A percentile compares a stretch with the other conserved stretches of the same genome.
Conservation (phyloP, 176 grass and related monocot species). For the Aegilops bicornis region DNA sequence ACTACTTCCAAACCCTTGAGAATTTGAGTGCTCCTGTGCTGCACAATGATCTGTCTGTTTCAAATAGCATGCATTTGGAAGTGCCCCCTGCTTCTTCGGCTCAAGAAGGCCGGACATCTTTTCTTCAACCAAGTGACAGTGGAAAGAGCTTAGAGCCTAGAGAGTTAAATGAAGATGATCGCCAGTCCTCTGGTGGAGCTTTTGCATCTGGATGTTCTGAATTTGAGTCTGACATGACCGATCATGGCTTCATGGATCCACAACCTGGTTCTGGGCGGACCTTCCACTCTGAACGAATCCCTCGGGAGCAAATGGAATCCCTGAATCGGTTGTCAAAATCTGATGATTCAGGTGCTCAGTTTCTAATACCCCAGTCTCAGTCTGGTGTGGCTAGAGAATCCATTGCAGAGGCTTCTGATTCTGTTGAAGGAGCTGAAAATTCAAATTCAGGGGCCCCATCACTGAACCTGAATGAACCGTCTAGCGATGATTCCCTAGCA, state of each 20-base stretch:
- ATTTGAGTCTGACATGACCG: slow-evolving; percentile 58
- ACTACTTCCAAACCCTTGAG: slow-evolving; percentile 54
- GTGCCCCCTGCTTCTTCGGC: slow-evolving; percentile 20
- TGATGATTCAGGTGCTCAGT: slow-evolving; percentile 56
- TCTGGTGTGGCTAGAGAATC: slow-evolving; percentile 53
- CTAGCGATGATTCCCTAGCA: slow-evolving; percentile 47
- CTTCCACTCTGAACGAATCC: slow-evolving; percentile 73
- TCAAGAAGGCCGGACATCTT: slow-evolving; percentile 58
- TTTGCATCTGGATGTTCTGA: slow-evolving; percentile 79
- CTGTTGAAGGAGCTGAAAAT: slow-evolving; percentile 52
- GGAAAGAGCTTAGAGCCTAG: slow-evolving; percentile 48
- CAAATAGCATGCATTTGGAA: slow-evolving; percentile 40
- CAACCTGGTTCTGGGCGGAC: slow-evolving; percentile 49
- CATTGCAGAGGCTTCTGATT: slow-evolving; percentile 51
- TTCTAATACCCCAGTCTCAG: slow-evolving; percentile 62
- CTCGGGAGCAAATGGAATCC: neutral
- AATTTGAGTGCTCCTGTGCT: slow-evolving; percentile 34
- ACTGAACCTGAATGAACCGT: slow-evolving; percentile 41
- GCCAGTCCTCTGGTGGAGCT: slow-evolving; percentile 49
- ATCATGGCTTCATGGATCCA: slow-evolving; percentile 47
- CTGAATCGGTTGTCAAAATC: slow-evolving; percentile 17
- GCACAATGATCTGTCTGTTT: slow-evolving; percentile 45
- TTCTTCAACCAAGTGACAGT: slow-evolving; percentile 55
- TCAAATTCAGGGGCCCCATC: slow-evolving; percentile 26
- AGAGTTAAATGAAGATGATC: slow-evolving; percentile 75